phyloP scores from a whole-genome alignment of 305 asterid species.

The Solanum chacoense region DNA sequence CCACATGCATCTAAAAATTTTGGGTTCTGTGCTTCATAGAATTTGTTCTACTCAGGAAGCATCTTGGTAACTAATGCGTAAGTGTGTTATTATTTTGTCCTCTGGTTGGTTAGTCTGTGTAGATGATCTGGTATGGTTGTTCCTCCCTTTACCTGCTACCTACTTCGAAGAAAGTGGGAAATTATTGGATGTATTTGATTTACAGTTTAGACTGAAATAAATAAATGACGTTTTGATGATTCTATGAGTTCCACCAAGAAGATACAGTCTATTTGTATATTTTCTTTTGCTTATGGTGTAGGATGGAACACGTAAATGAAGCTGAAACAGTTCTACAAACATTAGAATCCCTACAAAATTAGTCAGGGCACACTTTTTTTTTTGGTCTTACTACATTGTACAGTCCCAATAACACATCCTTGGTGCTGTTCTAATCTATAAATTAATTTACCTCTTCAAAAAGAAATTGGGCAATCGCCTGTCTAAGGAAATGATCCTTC shows the following conservation, averaged over 20 bases:
- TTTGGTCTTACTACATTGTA: not conserved
- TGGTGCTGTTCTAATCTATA: not conserved
- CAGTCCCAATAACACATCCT: not conserved
- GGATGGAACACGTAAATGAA: not conserved
- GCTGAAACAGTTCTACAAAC: not conserved
- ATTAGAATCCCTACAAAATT: not conserved
- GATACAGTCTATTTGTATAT: not conserved
- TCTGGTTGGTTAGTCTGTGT: not conserved
- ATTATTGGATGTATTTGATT: not conserved
- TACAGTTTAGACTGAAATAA: not conserved
- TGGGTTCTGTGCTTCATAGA: not conserved
- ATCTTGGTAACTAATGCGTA: not conserved
- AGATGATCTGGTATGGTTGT: not conserved
- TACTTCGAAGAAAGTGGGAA: not conserved
- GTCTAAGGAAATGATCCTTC: not conserved
- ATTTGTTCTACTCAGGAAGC: not conserved
- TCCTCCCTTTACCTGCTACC: not conserved
- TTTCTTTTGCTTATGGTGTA: not conserved
- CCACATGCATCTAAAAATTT: not conserved
- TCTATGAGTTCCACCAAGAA: not conserved
- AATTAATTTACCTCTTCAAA: not conserved
- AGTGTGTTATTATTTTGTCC: not conserved
- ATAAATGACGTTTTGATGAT: not conserved
- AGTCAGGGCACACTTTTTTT: not conserved
- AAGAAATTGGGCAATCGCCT: not conserved